Evolutionary conservation across 2,329 filamentous ascomycete genomes (phyloP).

Genomic region (Sclerotinia subarctica): DNA sequence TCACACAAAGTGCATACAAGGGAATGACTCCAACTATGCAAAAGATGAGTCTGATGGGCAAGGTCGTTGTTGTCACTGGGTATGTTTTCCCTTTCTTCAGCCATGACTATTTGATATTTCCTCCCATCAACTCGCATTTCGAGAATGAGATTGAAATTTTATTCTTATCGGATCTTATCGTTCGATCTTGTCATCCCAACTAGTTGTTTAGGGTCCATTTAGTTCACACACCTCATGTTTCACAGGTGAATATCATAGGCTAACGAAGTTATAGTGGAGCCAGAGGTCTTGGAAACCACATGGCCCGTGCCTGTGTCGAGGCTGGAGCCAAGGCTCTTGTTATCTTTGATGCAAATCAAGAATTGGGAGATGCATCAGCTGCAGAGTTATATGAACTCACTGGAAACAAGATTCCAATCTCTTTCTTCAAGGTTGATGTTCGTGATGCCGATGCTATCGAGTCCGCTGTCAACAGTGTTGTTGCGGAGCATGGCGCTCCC

Average conservation of each 20-base stretch:
- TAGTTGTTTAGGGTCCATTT: background rate
- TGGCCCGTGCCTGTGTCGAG: constrained; percentile 74
- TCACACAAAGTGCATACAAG: constrained; percentile 52
- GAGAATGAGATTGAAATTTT: background rate
- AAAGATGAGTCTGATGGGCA: constrained; percentile 66
- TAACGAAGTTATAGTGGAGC: constrained; percentile 54
- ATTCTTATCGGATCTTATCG: background rate
- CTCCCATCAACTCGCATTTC: background rate
- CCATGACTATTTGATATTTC: no score
- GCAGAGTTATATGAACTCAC: constrained; percentile 68
- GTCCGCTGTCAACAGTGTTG: constrained; percentile 64
- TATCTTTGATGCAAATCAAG: constrained; percentile 75
- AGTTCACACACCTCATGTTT: background rate
- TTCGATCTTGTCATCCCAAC: background rate
- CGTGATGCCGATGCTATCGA: constrained; percentile 68
- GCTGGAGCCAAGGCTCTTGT: constrained; percentile 70
- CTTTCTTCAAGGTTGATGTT: constrained; percentile 77
- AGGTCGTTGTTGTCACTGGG: constrained; percentile 71
- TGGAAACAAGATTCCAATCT: constrained; percentile 59
- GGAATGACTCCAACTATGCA: constrained; percentile 62
- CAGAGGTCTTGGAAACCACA: constrained; percentile 73
- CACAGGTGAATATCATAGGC: background rate
- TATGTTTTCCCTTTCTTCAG: constrained; percentile 43
- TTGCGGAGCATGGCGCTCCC: constrained; percentile 63
- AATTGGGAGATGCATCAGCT: constrained; percentile 67